Base-by-base conservation (phyloP, 140 eudicot genomes). In the Stevia rebaudiana region DNA sequence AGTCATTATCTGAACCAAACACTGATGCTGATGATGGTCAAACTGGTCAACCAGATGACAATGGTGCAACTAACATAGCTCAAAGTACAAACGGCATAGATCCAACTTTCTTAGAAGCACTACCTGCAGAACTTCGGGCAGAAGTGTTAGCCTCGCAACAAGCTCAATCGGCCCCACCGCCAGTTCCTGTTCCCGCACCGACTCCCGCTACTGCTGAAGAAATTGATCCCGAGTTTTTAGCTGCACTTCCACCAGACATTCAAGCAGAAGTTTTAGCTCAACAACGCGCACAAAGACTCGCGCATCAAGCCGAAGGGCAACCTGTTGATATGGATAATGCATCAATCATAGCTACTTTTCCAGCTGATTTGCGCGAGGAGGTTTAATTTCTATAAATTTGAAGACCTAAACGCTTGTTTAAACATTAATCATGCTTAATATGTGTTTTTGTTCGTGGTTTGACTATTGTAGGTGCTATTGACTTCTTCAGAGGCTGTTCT, bases 301-400 rank as follows among this genome's bases (percentile, higher is more conserved):
- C 87, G 41, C 94, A 85, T 72, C 97, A 79, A 73, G 87, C 95
- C 61, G 99, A 89, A 78, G 99, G 99, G 15, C 99, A 85, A 68
- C 99, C 97, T 24, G 99, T 88, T 24, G 99, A 94, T 53, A 94
- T 94, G 97, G 99, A 88, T 65, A 94, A 94, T 72, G 97, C 99
- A 49, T 94, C 99, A 39, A 88, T 94, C 49, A 88, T 94, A 70
- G 97, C 99, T 70, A 94, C 99, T 68, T 84, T 94, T 69, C 99
- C 99, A 52, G 88, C 99, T 67, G 99, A 94, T 72, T 69, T 94
- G 74, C 97, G 99, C 22, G 99, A 94, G 79, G 99, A 94, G 99
- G 97, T 92, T 71, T 74, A 78, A 60, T 22, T 64, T 48, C 18
- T 17, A 2, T 25, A 57, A 25, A 24, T 23, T 59, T 68, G 56